Evolutionary conservation across 2,329 filamentous ascomycete genomes (phyloP).

Genomic region (Lecanicillium sp.): DNA sequence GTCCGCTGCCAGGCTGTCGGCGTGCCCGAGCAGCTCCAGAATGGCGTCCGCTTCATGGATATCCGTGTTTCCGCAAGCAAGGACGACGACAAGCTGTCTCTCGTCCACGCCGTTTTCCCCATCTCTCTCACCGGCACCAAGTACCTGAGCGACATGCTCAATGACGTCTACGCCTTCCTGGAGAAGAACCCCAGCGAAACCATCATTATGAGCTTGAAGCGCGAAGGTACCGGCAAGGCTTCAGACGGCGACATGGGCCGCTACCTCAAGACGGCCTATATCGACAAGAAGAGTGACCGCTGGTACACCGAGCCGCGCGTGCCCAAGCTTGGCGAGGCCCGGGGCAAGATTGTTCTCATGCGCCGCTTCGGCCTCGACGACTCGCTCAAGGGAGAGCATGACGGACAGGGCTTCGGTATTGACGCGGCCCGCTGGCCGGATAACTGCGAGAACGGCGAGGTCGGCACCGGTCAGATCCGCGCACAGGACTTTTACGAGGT

Average conservation of each 20-base stretch:
- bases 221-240: slow-evolving; percentile 75
- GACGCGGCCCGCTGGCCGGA: slow-evolving; percentile 71
- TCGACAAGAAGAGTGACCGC: slow-evolving; percentile 41
- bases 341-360: slow-evolving; percentile 77
- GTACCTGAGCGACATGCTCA: slow-evolving; percentile 67
- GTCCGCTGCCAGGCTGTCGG: slow-evolving; percentile 86
- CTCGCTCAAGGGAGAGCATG: slow-evolving; percentile 37
- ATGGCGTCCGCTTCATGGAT: slow-evolving; percentile 92
- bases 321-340: slow-evolving; percentile 68
- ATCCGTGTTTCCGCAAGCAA: slow-evolving; percentile 59
- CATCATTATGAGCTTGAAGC: slow-evolving; percentile 80
- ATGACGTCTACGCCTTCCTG: slow-evolving; percentile 67
- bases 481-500: slow-evolving; percentile 97
- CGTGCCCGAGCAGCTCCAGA: slow-evolving; percentile 69
- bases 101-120: slow-evolving; percentile 88
- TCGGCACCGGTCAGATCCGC: slow-evolving; percentile 59
- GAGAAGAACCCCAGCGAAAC: slow-evolving; percentile 71
- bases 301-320: slow-evolving; percentile 78
- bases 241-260: slow-evolving; percentile 72
- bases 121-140: slow-evolving; percentile 76
- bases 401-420: slow-evolving; percentile 46
- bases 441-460: slow-evolving; percentile 71
- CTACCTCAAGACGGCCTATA: slow-evolving; percentile 68
- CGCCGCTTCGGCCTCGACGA: slow-evolving; percentile 68
- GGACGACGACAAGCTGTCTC: slow-evolving; percentile 59